Conservation (phyloP, 345 rosid genomes). For the Cardamine resedifolia region DNA sequence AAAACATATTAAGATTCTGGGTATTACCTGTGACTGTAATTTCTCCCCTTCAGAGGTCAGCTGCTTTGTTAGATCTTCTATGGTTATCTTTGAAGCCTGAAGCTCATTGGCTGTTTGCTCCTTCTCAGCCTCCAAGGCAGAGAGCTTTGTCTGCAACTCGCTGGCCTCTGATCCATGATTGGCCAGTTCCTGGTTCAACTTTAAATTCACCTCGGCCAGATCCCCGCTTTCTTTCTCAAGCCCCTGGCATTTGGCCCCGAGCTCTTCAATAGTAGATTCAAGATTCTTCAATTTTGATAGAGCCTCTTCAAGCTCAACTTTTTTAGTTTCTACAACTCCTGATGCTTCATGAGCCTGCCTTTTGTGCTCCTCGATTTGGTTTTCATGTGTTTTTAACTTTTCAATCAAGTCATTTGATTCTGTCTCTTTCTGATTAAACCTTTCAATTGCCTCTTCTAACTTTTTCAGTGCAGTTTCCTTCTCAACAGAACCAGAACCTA, state of each 20-base stretch:
- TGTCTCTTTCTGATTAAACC: constrained; percentile 50
- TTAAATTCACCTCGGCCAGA: constrained; percentile 76
- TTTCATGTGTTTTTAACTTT: constrained; percentile 57
- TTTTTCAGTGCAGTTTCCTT: constrained; percentile 61
- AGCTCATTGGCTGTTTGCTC: constrained; percentile 63
- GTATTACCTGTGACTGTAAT: constrained; percentile 74
- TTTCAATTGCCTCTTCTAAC: constrained; percentile 57
- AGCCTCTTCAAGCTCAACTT: constrained; percentile 68
- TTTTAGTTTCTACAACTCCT: constrained; percentile 49
- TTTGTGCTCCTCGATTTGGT: constrained; percentile 53
- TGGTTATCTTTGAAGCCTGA: constrained; percentile 53
- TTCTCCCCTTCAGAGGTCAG: constrained; percentile 64
- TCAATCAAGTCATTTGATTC: constrained; percentile 61
- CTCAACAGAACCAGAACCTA: constrained; percentile 57
- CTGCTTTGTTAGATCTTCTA: constrained; percentile 63
- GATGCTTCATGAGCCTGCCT: constrained; percentile 61
- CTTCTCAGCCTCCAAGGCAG: constrained; percentile 55
- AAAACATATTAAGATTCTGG: constrained; percentile 15
- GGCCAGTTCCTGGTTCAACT: constrained; percentile 72
- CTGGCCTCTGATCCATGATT: constrained; percentile 55
- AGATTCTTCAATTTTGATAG: constrained; percentile 53
- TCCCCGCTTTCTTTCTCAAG: constrained; percentile 73
- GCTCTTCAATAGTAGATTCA: constrained; percentile 65
- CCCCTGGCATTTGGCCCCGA: constrained; percentile 52
- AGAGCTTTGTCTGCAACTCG: constrained; percentile 57